Percentiles rank a stretch among this genome's conserved stretches.
Conservation (phyloP, 1,284 basidiomycete species). For the Lentinula novae-zelandiae region DNA sequence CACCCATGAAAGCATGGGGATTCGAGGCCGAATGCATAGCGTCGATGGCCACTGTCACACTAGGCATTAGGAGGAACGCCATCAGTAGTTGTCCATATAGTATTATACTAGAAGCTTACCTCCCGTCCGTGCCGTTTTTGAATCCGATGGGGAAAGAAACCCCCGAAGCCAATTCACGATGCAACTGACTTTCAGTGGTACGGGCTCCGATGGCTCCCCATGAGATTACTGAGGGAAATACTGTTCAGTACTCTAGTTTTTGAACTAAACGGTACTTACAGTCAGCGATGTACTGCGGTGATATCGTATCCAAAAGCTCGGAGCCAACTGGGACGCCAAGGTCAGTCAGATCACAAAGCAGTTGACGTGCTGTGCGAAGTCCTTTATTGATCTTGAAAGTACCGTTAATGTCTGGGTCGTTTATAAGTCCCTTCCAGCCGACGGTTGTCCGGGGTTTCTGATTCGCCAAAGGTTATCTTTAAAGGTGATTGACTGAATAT, state of each 20-base stretch:
- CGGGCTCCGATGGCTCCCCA: constrained; percentile 99
- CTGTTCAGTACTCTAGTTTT: neutral
- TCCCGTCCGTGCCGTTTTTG: constrained; percentile 98
- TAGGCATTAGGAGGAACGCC: constrained; percentile 19
- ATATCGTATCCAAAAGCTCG: constrained; percentile 94
- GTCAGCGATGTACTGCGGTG: constrained; percentile 79
- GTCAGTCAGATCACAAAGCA: constrained; percentile 87
- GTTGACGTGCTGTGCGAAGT: constrained; percentile 79
- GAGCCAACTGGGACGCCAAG: constrained; percentile 91
- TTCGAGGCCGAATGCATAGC: constrained; percentile 92
- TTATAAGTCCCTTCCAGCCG: constrained; percentile 87
- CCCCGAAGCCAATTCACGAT: constrained; percentile 89
- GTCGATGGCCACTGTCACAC: constrained; percentile 82
- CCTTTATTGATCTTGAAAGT: constrained; percentile 98
- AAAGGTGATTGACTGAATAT: constrained; percentile 2
- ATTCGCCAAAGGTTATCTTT: neutral
- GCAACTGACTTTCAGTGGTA: constrained; percentile 93
- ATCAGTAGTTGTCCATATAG: neutral
- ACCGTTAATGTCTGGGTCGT: constrained; percentile 91
- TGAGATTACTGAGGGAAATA: constrained; percentile 57
- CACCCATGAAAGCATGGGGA: constrained; percentile 97
- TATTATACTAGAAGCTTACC: constrained; percentile 42
- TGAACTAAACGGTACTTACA: constrained; percentile 32
- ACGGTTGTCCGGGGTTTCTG: constrained; percentile 87
- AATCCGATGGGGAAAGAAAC: constrained; percentile 94